phyloP scores from a whole-genome alignment of 2,329 filamentous ascomycete species.

The Hypoxylon rubiginosum region DNA sequence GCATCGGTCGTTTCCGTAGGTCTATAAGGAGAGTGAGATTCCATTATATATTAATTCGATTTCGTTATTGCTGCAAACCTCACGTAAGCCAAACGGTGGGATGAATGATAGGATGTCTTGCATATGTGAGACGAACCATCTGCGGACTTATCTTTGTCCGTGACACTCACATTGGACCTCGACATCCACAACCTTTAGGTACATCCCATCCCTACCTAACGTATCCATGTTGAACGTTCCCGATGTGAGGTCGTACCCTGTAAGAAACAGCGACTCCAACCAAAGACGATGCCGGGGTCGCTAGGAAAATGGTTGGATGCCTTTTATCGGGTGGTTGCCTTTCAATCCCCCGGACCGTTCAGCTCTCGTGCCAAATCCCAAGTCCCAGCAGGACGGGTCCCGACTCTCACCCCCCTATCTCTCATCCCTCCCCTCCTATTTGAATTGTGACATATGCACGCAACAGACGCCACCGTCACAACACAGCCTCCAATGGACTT shows the following conservation, averaged over 20 bases:
- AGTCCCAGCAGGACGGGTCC: conserved; percentile 41
- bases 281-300: conserved; percentile 18
- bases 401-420: conserved; percentile 8
- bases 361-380: conserved; percentile 14
- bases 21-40: background rate
- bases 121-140: conserved; percentile 35
- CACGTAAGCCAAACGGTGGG: conserved; percentile 30
- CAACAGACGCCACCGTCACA: conserved; percentile 32
- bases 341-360: conserved; percentile 38
- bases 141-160: conserved; percentile 35
- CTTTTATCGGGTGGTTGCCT: conserved; percentile 29
- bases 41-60: conserved; percentile 9
- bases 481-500: conserved; percentile 23
- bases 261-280: conserved; percentile 16
- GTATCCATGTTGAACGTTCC: too few relatives aligned
- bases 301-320: conserved; percentile 10
- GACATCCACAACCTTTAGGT: too few relatives aligned
- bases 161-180: background rate
- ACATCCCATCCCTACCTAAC: background rate
- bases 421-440: conserved; percentile 8
- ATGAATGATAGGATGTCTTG: conserved; percentile 12
- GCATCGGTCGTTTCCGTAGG: conserved; percentile 23
- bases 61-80: conserved; percentile 6
- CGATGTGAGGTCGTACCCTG: background rate
- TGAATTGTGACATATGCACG: conserved; percentile 37